These are phyloP conservation scores for Agaricales sp. DNA, from an alignment of 1,284 basidiomycete species.

Conservation along the genomic window DNA sequence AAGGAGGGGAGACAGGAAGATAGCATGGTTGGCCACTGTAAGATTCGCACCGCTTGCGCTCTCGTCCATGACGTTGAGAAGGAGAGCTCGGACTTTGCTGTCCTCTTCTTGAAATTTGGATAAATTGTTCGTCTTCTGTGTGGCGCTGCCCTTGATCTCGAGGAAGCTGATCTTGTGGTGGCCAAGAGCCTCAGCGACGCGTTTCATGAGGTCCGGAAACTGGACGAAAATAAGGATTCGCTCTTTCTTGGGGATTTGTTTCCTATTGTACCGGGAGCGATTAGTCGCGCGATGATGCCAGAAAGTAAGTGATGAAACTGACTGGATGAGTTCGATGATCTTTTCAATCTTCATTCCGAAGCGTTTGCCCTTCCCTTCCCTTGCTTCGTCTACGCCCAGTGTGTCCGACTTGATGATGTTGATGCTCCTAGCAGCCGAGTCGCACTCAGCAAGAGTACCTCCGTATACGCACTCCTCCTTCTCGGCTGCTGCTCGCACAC, in stretches of 20 bases:
- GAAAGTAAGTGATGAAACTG: slow-evolving; percentile 18
- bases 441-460: slow-evolving; percentile 49
- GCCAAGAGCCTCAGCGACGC: slow-evolving; percentile 75
- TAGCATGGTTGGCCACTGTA: slow-evolving; percentile 88
- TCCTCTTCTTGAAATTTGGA: slow-evolving; percentile 72
- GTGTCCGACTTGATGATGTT: slow-evolving; percentile 80
- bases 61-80: slow-evolving; percentile 90
- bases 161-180: slow-evolving; percentile 68
- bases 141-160: slow-evolving; percentile 75
- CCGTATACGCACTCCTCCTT: slow-evolving; percentile 74
- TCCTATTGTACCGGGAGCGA: slow-evolving; percentile 28
- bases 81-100: slow-evolving; percentile 67
- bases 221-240: slow-evolving; percentile 89
- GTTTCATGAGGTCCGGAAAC: slow-evolving; percentile 86
- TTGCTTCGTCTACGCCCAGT: slow-evolving; percentile 75
- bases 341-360: slow-evolving; percentile 86
- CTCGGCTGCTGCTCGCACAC: slow-evolving; percentile 63
- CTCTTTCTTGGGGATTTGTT: slow-evolving; percentile 62
- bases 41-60: slow-evolving; percentile 90
- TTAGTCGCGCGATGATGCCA: background rate
- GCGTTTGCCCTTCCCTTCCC: slow-evolving; percentile 63
- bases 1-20: slow-evolving; percentile 88
- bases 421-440: slow-evolving; percentile 58
- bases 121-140: slow-evolving; percentile 68
- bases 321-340: slow-evolving; percentile 78